Evolutionary conservation across 2,329 filamentous ascomycete genomes (phyloP), one percentile per base, ranked within the genome.

Genomic region (Aureobasidium subglaciale): DNA sequence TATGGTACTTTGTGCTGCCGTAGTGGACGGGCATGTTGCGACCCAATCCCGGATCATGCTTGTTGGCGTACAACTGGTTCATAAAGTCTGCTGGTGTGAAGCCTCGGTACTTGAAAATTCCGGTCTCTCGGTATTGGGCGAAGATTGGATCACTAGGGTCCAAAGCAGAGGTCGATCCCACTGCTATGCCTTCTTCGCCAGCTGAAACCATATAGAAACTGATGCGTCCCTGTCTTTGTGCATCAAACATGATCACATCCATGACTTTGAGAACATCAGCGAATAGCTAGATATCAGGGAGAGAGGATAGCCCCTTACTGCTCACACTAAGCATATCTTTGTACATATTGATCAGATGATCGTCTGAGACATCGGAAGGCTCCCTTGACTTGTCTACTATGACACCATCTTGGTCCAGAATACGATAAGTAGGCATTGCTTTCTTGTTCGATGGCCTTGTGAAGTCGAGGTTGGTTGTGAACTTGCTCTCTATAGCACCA

Each of bases 21-120:
- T 97, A 99, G 72, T 99, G 93, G 13, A 97, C 88, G 0, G 93
- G 93, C 93, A 99, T 99, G 65, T 96, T 97, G 60, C 92, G 83
- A 1, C 91, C 93, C 58, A 79, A 81, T 1, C 92, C 91, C 0
- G 78, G 71, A 64, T 99, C 93, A 60, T 89, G 82, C 55, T 76
- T 80, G 67, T 96, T 97, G 18, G 91, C 84, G 73, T 97, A 96
- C 8, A 99, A 74, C 70, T 99, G 93, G 63, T 83, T 87, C 93
- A 99, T 97, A 67, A 97, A 97, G 58, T 97, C 84, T 45, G 85
- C 83, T 42, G 95, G 78, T 0, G 83, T 88, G 68, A 92, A 96
- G 3, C 93, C 93, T 34, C 93, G 83, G 70, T 96, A 87, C 61
- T 87, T 82, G 68, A 96, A 93, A 5, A 96, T 87, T 1, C 93